These are phyloP conservation scores for Phyllachora maydis DNA, from an alignment of 2,329 filamentous ascomycete genomes.

Conservation along the genomic window DNA sequence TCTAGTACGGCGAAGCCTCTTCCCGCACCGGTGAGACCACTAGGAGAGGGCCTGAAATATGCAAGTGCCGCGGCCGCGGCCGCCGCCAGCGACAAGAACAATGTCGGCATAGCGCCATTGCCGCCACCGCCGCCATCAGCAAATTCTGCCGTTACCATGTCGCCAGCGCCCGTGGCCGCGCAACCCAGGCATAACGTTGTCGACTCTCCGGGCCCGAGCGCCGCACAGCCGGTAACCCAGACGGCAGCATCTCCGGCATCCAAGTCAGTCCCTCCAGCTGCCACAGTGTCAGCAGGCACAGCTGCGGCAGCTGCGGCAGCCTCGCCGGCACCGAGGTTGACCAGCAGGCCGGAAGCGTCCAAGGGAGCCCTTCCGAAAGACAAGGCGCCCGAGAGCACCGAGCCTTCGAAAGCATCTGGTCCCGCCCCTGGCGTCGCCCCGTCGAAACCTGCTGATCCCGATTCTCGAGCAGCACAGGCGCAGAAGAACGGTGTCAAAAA, in stretches of 20 bases:
- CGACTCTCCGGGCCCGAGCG: conserved; percentile 28
- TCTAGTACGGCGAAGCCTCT: conserved; percentile 52
- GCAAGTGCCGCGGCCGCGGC: conserved; percentile 89
- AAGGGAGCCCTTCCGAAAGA: conserved; percentile 16
- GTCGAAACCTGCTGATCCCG: too few species aligned
- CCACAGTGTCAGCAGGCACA: conserved; percentile 7
- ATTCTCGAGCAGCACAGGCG: conserved; percentile 17
- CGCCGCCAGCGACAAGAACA: conserved; percentile 70
- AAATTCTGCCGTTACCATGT: conserved; percentile 16
- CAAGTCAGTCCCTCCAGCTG: conserved; percentile 9
- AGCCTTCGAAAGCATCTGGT: conserved; percentile 22
- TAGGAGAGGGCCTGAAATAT: conserved; percentile 86
- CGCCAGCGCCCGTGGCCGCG: too few species aligned
- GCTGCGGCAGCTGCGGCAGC: conserved; percentile 5
- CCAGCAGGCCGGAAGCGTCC: conserved; percentile 11
- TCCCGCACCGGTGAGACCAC: conserved; percentile 60
- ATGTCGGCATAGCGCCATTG: conserved; percentile 79
- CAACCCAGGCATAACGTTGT: conserved; percentile 33
- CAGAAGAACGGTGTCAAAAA: conserved; percentile 32
- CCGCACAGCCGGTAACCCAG: conserved; percentile 22
- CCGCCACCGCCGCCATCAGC: conserved; percentile 63
- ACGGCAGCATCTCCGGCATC: conserved; percentile 12
- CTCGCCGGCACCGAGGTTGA: conserved; percentile 2
- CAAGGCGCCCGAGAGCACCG: conserved; percentile 21
- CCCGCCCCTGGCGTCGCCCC: too few species aligned